Percentiles rank a stretch among this genome's conserved stretches.
Evolutionary conservation across 805 yeast species (phyloP).

Genomic region (Hagleromyces aurorensis): DNA sequence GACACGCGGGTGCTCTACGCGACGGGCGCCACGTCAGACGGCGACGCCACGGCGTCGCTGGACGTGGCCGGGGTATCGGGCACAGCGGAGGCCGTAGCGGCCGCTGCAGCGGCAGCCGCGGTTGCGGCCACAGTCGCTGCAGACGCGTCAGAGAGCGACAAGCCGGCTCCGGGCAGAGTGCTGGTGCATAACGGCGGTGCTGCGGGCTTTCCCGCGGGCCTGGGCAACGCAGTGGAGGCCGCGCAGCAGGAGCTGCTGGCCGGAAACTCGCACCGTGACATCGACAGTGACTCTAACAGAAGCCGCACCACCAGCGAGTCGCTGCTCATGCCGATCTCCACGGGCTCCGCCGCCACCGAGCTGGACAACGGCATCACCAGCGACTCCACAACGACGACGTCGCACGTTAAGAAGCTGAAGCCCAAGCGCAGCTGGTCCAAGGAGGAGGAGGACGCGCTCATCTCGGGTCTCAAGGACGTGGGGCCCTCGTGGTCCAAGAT

Average conservation of each 20-base stretch:
- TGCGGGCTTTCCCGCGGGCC: constrained; percentile 2
- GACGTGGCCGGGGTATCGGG: no score
- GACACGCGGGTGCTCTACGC: constrained; percentile 20
- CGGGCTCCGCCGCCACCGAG: no score
- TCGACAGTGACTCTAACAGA: no score
- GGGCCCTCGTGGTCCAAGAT: constrained; percentile 96
- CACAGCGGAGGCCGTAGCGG: no score
- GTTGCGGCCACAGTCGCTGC: constrained; percentile 17
- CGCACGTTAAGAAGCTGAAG: constrained; percentile 25
- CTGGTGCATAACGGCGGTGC: constrained; percentile 2
- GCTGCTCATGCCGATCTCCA: no score
- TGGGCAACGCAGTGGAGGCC: no score
- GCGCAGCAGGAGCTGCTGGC: no score
- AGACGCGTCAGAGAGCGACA: no score
- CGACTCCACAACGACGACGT: no score
- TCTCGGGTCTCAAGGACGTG: constrained; percentile 65
- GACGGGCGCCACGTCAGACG: constrained; percentile 10
- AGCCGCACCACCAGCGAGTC: no score
- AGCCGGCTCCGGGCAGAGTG: constrained; percentile 4
- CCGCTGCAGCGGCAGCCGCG: constrained; percentile 21
- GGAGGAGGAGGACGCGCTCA: constrained; percentile 79
- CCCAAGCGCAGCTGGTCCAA: constrained; percentile 56
- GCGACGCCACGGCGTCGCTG: not conserved
- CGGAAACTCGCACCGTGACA: no score
- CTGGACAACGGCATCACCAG: no score